Evolutionary conservation across 176 grass and related monocot species (phyloP).

Genomic region (Triticum monococcum): DNA sequence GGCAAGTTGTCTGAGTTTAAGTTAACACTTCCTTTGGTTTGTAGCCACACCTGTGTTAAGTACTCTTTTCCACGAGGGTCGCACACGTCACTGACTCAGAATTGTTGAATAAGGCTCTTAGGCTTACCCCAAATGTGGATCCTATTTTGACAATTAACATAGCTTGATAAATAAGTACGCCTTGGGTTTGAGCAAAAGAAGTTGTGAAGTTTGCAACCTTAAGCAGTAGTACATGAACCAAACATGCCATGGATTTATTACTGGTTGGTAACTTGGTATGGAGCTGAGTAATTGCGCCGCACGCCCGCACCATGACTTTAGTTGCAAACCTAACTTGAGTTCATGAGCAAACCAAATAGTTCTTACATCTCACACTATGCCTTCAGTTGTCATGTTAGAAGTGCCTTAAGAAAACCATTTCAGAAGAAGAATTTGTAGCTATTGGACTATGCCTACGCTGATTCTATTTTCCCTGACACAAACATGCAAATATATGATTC

Average conservation of each 20-base stretch:
- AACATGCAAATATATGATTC: neutral
- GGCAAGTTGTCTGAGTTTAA: neutral
- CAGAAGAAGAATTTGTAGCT: neutral
- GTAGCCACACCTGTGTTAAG: neutral
- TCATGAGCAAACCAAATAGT: neutral
- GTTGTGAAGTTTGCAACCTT: neutral
- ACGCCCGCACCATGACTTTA: neutral
- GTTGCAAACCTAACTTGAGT: neutral
- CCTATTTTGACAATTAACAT: neutral
- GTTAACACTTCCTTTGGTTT: neutral
- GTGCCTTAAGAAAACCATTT: neutral
- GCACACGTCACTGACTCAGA: too few species aligned
- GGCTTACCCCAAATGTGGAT: neutral
- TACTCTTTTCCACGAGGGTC: neutral
- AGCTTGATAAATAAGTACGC: neutral
- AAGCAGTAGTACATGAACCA: neutral
- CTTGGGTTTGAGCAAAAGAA: neutral
- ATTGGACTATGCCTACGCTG: neutral
- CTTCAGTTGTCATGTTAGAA: neutral
- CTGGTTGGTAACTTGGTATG: neutral
- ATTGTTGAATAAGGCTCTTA: neutral
- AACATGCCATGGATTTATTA: neutral
- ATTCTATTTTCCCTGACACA: neutral
- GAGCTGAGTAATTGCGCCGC: neutral
- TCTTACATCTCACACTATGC: neutral